Evolutionary conservation across 495 filamentous ascomycete genomes (phyloP).

Genomic region (Acidomyces sp.): DNA sequence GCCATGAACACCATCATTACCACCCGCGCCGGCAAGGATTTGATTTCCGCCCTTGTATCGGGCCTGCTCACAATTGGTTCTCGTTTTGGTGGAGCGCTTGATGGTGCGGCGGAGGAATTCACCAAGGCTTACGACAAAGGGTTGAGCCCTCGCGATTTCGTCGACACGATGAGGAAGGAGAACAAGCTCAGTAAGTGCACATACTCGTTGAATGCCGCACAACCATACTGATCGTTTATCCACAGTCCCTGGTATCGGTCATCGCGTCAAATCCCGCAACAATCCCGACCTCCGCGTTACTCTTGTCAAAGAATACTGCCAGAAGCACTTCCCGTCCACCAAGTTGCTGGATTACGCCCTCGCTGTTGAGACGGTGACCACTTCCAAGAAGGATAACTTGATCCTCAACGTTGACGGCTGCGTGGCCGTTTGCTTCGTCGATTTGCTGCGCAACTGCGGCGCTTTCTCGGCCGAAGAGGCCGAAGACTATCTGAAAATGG

Average conservation of each 20-base stretch:
- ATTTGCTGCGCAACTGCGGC: slow-evolving; percentile 93
- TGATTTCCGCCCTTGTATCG: slow-evolving; percentile 85
- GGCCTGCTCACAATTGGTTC: slow-evolving; percentile 98
- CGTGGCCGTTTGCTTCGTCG: slow-evolving; percentile 96
- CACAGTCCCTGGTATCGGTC: slow-evolving; percentile 86
- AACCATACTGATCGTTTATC: too few relatives aligned
- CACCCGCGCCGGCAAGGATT: slow-evolving; percentile 94
- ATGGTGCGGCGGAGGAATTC: slow-evolving; percentile 97
- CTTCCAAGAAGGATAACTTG: slow-evolving; percentile 99
- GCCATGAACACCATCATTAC: slow-evolving; percentile 99
- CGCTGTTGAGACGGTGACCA: slow-evolving; percentile 94
- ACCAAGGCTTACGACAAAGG: slow-evolving; percentile 96
- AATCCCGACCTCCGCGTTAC: slow-evolving; percentile 99
- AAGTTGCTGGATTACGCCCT: slow-evolving; percentile 98
- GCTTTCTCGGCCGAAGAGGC: slow-evolving; percentile 78
- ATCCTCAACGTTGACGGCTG: slow-evolving; percentile 98
- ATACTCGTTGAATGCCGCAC: slow-evolving; percentile 6
- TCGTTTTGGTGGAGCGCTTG: slow-evolving; percentile 94
- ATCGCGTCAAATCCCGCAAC: slow-evolving; percentile 98
- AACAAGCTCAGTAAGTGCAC: slow-evolving; percentile 81
- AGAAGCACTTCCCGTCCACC: slow-evolving; percentile 90
- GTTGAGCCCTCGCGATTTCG: slow-evolving; percentile 94
- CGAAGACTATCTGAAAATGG: slow-evolving; percentile 80
- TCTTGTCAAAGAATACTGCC: slow-evolving; percentile 96
- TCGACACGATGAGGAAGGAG: slow-evolving; percentile 96